phyloP scores from a whole-genome alignment of 345 rosid genomes.

The Eucalyptus erythrocorys region DNA sequence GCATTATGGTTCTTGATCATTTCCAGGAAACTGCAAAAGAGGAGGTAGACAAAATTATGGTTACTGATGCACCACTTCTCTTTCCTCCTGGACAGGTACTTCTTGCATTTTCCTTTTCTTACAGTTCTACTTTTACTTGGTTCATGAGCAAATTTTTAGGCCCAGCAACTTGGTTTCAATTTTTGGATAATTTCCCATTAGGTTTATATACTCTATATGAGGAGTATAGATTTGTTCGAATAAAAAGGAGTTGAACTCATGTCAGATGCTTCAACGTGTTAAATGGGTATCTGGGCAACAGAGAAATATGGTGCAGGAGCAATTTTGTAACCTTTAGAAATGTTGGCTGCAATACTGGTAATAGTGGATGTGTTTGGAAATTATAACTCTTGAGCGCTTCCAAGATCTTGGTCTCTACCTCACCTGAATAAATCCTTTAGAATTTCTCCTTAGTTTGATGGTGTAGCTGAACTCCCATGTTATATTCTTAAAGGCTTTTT shows the following conservation, averaged over 20 bases:
- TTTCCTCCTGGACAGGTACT: constrained; percentile 91
- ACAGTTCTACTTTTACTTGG: not conserved
- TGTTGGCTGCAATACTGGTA: not conserved
- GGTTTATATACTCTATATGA: not conserved
- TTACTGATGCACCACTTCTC: constrained; percentile 93
- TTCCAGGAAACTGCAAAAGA: constrained; percentile 50
- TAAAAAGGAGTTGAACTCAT: not conserved
- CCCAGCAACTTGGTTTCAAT: not conserved
- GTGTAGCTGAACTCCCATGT: not conserved
- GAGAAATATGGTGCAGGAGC: not conserved
- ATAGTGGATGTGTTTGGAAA: not conserved
- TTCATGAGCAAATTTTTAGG: not conserved
- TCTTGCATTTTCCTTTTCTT: not conserved
- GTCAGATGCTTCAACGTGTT: not conserved
- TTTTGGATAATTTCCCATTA: not conserved
- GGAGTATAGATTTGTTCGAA: not conserved
- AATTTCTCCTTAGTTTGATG: not conserved
- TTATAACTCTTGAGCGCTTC: not conserved
- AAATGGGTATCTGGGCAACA: not conserved
- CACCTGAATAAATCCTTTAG: not conserved
- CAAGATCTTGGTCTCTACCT: not conserved
- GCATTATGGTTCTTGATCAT: not conserved
- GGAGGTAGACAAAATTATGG: constrained; percentile 75
- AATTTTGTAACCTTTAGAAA: not conserved
- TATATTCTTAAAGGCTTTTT: not conserved